A percentile compares a stretch with the other conserved stretches of the same genome.
These are phyloP conservation scores for Glaciozyma antarctica DNA, from an alignment of 768 basidiomycete genomes.

Conservation along the genomic window DNA sequence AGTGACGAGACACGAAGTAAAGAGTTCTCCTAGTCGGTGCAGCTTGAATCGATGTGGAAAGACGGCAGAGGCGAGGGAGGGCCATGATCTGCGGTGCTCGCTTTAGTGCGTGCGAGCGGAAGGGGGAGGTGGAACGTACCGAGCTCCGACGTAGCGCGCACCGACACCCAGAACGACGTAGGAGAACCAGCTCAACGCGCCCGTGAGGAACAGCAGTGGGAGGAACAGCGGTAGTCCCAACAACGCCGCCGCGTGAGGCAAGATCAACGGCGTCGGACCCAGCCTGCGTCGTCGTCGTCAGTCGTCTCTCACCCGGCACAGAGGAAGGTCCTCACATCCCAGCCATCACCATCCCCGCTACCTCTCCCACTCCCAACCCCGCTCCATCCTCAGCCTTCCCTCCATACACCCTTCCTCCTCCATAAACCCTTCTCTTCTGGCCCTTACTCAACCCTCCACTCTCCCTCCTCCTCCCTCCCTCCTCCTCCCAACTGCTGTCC, in stretches of 20 bases:
- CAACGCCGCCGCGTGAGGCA: slow-evolving; percentile 17
- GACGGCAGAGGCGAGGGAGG: slow-evolving; percentile 29
- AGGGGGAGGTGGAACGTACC: background rate
- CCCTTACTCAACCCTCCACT: background rate
- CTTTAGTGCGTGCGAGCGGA: background rate
- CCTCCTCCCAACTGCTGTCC: background rate
- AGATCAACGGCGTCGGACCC: slow-evolving; percentile 17
- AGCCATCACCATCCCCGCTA: slow-evolving; percentile 10
- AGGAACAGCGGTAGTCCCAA: slow-evolving; percentile 25
- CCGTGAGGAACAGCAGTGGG: slow-evolving; percentile 26
- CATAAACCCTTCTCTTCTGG: slow-evolving; percentile 15
- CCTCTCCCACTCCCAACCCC: slow-evolving; percentile 14
- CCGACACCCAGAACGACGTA: slow-evolving; percentile 29
- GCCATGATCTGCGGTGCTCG: slow-evolving; percentile 12
- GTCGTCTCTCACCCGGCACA: background rate
- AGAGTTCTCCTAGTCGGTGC: slow-evolving; percentile 28
- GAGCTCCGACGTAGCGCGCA: slow-evolving; percentile 33
- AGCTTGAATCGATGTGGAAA: slow-evolving; percentile 31
- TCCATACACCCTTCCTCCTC: slow-evolving; percentile 19
- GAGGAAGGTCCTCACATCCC: slow-evolving; percentile 7
- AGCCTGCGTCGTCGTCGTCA: slow-evolving; percentile 5
- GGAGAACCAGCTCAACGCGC: slow-evolving; percentile 22
- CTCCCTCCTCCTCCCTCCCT: background rate
- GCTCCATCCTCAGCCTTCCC: slow-evolving; percentile 12
- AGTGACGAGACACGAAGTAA: slow-evolving; percentile 21